phyloP scores from a whole-genome alignment of 2,329 filamentous ascomycete species.

The Pseudopyricularia cyperi region DNA sequence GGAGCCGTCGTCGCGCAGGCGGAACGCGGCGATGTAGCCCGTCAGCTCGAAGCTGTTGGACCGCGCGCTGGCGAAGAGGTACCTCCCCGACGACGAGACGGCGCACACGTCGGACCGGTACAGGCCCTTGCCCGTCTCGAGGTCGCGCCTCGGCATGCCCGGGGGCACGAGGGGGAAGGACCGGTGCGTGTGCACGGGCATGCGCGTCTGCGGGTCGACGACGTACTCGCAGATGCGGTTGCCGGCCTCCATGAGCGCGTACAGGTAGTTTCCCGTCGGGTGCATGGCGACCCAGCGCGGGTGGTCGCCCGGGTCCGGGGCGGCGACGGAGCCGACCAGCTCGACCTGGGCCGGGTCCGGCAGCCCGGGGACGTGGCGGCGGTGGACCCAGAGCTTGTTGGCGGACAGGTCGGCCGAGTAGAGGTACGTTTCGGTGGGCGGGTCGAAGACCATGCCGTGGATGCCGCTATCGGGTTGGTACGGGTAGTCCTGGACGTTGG shows the following conservation, averaged over 20 bases:
- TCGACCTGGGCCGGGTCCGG: constrained; percentile 45
- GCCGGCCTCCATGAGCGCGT: constrained; percentile 81
- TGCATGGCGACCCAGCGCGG: constrained; percentile 84
- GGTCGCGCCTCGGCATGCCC: constrained; percentile 39
- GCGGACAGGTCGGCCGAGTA: constrained; percentile 68
- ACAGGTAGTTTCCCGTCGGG: constrained; percentile 64
- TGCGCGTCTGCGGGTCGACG: constrained; percentile 58
- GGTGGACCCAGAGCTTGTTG: constrained; percentile 77
- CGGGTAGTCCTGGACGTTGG: constrained; percentile 59
- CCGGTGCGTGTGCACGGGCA: constrained; percentile 68
- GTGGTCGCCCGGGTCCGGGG: constrained; percentile 60
- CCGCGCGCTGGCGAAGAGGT: constrained; percentile 76
- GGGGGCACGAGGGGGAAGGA: constrained; percentile 70
- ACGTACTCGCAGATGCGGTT: constrained; percentile 74
- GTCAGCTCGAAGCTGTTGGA: constrained; percentile 64
- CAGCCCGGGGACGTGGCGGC: constrained; percentile 23
- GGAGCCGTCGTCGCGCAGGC: constrained; percentile 51
- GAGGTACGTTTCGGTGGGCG: constrained; percentile 52
- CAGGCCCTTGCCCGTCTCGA: constrained; percentile 32
- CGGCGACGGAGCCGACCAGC: constrained; percentile 60
- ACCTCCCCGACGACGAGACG: constrained; percentile 52
- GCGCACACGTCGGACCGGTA: constrained; percentile 81
- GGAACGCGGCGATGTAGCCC: constrained; percentile 74
- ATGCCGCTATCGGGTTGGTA: constrained; percentile 60
- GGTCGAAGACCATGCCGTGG: constrained; percentile 73